These are phyloP conservation scores for Catharanthus roseus DNA, from an alignment of 257 asterid genomes.

Conservation along the genomic window DNA sequence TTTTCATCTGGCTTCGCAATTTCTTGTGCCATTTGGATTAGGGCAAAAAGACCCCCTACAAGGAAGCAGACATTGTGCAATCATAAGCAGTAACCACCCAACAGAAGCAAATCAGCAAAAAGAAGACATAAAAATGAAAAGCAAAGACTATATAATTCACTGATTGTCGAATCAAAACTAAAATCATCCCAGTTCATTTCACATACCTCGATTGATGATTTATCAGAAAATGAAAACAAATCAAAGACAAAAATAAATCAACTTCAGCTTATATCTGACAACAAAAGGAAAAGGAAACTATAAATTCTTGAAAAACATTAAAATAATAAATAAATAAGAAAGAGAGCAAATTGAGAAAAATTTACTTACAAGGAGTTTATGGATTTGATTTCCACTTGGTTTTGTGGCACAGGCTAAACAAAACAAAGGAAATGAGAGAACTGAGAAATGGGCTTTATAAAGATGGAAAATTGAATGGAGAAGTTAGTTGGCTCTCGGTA, in stretches of 20 bases:
- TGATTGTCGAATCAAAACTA: not conserved
- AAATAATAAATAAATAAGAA: not conserved
- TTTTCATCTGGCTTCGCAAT: constrained; percentile 38
- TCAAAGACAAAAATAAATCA: too few species aligned
- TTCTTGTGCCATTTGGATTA: constrained; percentile 48
- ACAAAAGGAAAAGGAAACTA: not conserved
- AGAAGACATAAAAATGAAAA: too few species aligned
- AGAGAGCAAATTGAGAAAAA: not conserved
- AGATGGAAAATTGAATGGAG: not conserved
- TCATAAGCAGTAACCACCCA: not conserved
- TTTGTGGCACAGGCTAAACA: not conserved
- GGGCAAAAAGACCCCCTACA: constrained; percentile 1
- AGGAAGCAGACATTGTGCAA: constrained; percentile 1
- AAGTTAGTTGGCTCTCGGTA: not conserved
- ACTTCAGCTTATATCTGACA: not conserved
- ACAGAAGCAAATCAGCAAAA: not conserved
- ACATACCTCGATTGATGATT: not conserved
- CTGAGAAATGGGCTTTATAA: not conserved
- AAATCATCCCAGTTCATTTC: not conserved
- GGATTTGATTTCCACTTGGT: not conserved
- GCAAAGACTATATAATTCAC: not conserved
- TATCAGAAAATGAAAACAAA: not conserved
- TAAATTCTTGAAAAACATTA: not conserved
- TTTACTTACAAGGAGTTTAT: not conserved
- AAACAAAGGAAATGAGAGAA: not conserved